Evolutionary conservation across 495 filamentous ascomycete genomes (phyloP), one percentile per base, ranked within the genome.

Genomic region (Aspergillus incahuasiensis): DNA sequence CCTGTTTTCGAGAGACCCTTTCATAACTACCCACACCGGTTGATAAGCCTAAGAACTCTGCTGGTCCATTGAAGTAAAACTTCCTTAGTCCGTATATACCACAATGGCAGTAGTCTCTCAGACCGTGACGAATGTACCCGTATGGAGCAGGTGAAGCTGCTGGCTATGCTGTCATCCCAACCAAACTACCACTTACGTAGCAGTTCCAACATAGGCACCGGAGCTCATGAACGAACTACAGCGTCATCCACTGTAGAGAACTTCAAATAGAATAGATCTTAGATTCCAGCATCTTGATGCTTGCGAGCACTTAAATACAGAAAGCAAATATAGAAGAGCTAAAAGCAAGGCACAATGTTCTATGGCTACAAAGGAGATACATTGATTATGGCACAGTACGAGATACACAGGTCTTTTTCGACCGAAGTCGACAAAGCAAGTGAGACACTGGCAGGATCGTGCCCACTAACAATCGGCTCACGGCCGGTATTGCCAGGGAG

Each of bases 341-440:
- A 20, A 38, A 56, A 41, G 48, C 40, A 57, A 65, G 56, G 59
- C 39, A 52, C 51, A 61, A 60, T 59, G 59, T 57, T 71, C 68
- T 72, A 74, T 71, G 67, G 60, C 70, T 70, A 77, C 73, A 77
- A 76, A 75, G 62, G 68, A 74, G 63, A 78, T 76, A 72, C 61
- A 75, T 73, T 69, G 73, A 70, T 73, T 76, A 78, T 76, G 67
- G 73, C 74, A 78, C 74, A 75, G 71, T 75, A 77, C 70, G 66
- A 67, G 66, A 70, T 76, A 76, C 72, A 77, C 60, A 68, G 65
- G 67, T 69, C 69, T 69, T 74, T 66, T 68, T 61, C 67, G 68
- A 65, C 63, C 65, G 49, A 62, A 24, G 57, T 68, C 64, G 67
- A 68, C 55, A 65, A 66, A 76, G 65, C 64, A 69, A 71, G 66